phyloP scores from a whole-genome alignment of 2,329 filamentous ascomycete species.

The Colletotrichum sp. region DNA sequence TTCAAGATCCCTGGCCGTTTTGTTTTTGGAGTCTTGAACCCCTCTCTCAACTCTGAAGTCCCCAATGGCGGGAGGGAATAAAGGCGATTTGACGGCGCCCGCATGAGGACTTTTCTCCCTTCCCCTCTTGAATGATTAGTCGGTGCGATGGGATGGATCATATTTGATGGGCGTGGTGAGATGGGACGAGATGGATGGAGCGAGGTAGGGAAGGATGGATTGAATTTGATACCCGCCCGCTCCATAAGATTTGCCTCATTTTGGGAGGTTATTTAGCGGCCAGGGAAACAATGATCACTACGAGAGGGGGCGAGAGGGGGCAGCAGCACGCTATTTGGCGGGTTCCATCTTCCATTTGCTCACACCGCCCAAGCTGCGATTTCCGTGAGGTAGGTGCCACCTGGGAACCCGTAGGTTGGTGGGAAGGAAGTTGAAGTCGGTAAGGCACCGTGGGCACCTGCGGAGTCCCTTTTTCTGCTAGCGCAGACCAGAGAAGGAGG shows the following conservation, averaged over 20 bases:
- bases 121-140: not conserved
- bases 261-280: slow-evolving; percentile 11
- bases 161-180: not conserved
- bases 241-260: slow-evolving; percentile 18
- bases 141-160: not conserved
- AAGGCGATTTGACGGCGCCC: not conserved
- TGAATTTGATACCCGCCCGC: slow-evolving; percentile 9
- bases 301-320: slow-evolving; percentile 1
- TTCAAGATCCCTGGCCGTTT: not conserved
- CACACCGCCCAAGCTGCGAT: slow-evolving; percentile 9
- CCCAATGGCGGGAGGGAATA: not conserved
- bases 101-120: not conserved
- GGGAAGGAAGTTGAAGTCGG: not conserved
- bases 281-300: not conserved
- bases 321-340: slow-evolving; percentile 11
- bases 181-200: not conserved
- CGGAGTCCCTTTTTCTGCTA: not conserved
- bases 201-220: not conserved
- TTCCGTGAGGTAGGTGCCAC: not conserved
- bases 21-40: not conserved
- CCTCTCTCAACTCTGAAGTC: not conserved
- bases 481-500: not conserved
- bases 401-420: not conserved
- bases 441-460: not conserved
- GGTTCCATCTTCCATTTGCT: slow-evolving; percentile 18